These are phyloP conservation scores for Suillus variegatus DNA, from an alignment of 768 basidiomycete species.

Conservation along the genomic window DNA sequence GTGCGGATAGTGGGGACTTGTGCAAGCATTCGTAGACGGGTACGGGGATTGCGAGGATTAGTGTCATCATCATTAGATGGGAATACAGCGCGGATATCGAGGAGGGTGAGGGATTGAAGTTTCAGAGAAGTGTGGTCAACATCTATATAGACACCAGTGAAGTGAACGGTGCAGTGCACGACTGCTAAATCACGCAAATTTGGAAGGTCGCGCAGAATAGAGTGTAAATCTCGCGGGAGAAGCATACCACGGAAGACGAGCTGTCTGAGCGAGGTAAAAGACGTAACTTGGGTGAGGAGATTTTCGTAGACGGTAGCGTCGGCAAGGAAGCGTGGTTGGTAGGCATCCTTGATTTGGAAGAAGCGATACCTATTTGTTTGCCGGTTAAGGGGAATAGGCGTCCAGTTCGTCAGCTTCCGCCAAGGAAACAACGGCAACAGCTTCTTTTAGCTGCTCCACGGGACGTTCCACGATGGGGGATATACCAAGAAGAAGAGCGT, in stretches of 20 bases:
- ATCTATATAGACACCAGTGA: constrained; percentile 18
- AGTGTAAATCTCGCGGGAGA: constrained; percentile 38
- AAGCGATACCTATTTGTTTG: constrained; percentile 10
- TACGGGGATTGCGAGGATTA: neutral
- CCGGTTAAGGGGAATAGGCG: constrained; percentile 9
- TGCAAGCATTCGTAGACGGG: constrained; percentile 34
- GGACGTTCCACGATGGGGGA: constrained; percentile 23
- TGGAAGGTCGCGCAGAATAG: constrained; percentile 38
- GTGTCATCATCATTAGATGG: constrained; percentile 17
- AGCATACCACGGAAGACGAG: constrained; percentile 40
- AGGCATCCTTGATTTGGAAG: constrained; percentile 12
- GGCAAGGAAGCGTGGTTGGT: constrained; percentile 28
- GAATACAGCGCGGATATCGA: constrained; percentile 30
- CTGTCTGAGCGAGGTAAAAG: constrained; percentile 38
- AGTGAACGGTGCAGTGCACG: constrained; percentile 39
- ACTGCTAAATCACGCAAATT: constrained; percentile 39
- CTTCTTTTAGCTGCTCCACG: constrained; percentile 30
- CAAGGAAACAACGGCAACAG: constrained; percentile 21
- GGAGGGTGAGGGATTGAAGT: constrained; percentile 43
- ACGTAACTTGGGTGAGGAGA: constrained; percentile 20
- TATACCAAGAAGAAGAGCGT: constrained; percentile 19
- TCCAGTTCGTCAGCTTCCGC: constrained; percentile 17
- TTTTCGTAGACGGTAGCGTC: constrained; percentile 24
- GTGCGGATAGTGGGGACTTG: constrained; percentile 37
- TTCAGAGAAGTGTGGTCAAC: constrained; percentile 38